Conservation (phyloP, 768 basidiomycete genomes). For the Suillus plorans region DNA sequence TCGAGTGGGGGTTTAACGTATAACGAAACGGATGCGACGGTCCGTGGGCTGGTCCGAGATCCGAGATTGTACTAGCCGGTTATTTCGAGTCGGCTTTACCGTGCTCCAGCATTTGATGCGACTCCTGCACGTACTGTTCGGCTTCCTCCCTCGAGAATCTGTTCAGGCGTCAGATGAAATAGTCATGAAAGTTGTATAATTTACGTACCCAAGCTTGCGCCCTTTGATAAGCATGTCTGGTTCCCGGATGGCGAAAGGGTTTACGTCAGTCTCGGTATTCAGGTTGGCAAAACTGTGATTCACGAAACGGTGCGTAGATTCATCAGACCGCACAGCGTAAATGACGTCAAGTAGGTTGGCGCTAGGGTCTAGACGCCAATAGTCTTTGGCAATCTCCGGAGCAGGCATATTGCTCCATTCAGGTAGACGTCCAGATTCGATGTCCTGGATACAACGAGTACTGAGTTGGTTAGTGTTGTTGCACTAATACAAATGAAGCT, state of each 20-base stretch:
- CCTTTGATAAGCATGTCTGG: constrained; percentile 88
- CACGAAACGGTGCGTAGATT: constrained; percentile 91
- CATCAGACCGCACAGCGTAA: constrained; percentile 91
- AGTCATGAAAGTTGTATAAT: constrained; percentile 2
- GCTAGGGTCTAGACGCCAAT: constrained; percentile 77
- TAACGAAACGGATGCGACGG: constrained; percentile 7
- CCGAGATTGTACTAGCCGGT: constrained; percentile 11
- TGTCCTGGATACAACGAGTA: constrained; percentile 79
- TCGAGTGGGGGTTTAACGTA: not conserved
- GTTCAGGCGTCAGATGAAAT: constrained; percentile 1
- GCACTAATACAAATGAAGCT: constrained; percentile 11
- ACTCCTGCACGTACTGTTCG: constrained; percentile 61
- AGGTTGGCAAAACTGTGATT: constrained; percentile 95
- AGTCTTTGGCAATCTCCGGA: constrained; percentile 90
- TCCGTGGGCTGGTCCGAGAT: not conserved
- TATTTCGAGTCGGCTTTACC: constrained; percentile 26
- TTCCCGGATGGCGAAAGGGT: constrained; percentile 87
- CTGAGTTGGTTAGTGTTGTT: constrained; percentile 36
- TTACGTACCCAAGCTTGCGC: constrained; percentile 63
- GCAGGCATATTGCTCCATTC: constrained; percentile 77
- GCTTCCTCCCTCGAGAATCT: constrained; percentile 73
- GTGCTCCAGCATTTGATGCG: constrained; percentile 48
- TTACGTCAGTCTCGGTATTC: constrained; percentile 72
- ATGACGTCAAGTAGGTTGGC: constrained; percentile 87
- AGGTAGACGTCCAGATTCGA: constrained; percentile 79